Evolutionary conservation across 495 filamentous ascomycete species (phyloP).

Genomic region (Rhypophila decipiens): DNA sequence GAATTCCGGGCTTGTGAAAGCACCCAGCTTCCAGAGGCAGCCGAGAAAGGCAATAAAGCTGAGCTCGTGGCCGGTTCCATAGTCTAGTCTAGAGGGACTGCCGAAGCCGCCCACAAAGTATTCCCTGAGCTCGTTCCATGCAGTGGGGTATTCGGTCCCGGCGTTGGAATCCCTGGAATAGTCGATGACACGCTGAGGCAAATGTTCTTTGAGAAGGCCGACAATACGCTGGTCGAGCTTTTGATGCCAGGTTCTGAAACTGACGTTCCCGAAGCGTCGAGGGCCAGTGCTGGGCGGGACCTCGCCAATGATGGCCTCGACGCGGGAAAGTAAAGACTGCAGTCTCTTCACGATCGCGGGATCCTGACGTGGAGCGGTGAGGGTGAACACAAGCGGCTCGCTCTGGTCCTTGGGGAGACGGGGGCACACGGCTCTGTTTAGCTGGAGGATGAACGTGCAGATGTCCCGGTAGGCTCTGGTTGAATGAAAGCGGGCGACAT

Average conservation of each 20-base stretch:
- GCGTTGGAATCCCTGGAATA: no score
- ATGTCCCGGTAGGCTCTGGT: constrained; percentile 82
- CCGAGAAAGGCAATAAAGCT: constrained; percentile 90
- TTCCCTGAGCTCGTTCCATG: constrained; percentile 55
- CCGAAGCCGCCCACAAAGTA: constrained; percentile 89
- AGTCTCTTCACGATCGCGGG: constrained; percentile 54
- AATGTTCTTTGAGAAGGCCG: constrained; percentile 53
- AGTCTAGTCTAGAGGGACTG: constrained; percentile 82
- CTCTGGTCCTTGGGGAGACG: constrained; percentile 14
- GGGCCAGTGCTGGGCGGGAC: constrained; percentile 80
- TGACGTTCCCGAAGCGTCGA: constrained; percentile 83
- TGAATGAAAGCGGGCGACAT: constrained; percentile 69
- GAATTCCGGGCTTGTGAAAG: constrained; percentile 40
- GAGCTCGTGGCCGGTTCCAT: constrained; percentile 92
- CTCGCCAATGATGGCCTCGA: constrained; percentile 65
- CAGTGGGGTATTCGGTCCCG: constrained; percentile 8
- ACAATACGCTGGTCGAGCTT: constrained; percentile 54
- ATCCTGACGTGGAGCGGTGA: constrained; percentile 17
- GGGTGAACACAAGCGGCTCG: constrained; percentile 43
- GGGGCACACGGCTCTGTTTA: constrained; percentile 84
- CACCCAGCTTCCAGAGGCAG: constrained; percentile 82
- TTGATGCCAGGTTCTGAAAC: constrained; percentile 77
- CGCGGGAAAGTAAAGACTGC: constrained; percentile 50
- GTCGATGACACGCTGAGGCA: no score
- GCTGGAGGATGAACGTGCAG: constrained; percentile 76